These are phyloP conservation scores for Arthroderma sp. DNA, from an alignment of 2,329 filamentous ascomycete genomes.

Conservation along the genomic window DNA sequence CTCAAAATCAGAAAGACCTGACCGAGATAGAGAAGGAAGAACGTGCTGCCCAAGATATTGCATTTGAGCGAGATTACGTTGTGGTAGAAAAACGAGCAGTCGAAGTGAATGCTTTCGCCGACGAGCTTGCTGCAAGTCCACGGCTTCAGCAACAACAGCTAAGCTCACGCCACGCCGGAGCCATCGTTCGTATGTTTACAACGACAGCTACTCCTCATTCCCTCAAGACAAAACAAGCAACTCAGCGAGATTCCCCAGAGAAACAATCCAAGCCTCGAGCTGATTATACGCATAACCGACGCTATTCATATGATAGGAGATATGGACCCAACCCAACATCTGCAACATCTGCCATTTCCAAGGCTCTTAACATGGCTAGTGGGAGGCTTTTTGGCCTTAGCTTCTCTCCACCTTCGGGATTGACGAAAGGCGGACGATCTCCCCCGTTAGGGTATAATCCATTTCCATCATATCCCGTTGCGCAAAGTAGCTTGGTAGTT, in stretches of 20 bases:
- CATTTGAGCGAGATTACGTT: slow-evolving; percentile 88
- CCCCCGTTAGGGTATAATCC: slow-evolving; percentile 46
- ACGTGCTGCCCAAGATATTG: slow-evolving; percentile 69
- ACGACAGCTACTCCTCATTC: slow-evolving; percentile 59
- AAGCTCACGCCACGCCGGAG: slow-evolving; percentile 45
- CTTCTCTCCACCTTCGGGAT: slow-evolving; percentile 38
- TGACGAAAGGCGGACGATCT: slow-evolving; percentile 36
- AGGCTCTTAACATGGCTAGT: slow-evolving; percentile 89
- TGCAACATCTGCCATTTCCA: slow-evolving; percentile 81
- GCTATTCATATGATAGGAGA: slow-evolving; percentile 68
- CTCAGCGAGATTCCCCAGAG: slow-evolving; percentile 63
- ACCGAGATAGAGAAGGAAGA: slow-evolving; percentile 21
- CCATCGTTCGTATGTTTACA: slow-evolving; percentile 63
- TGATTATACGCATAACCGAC: slow-evolving; percentile 54
- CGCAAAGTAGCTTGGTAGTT: slow-evolving; percentile 56
- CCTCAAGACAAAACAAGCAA: slow-evolving; percentile 39
- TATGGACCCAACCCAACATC: slow-evolving; percentile 63
- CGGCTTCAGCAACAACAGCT: slow-evolving; percentile 43
- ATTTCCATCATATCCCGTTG: slow-evolving; percentile 72
- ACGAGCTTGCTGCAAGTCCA: slow-evolving; percentile 80
- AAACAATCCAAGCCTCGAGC: slow-evolving; percentile 52
- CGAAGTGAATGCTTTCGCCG: slow-evolving; percentile 92
- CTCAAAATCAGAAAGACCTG: neutral
- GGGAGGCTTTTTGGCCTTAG: slow-evolving; percentile 42
- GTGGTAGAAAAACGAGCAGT: slow-evolving; percentile 90